These are phyloP conservation scores for Cryphonectria parasitica DNA, from an alignment of 2,329 filamentous ascomycete species.

Conservation along the genomic window DNA sequence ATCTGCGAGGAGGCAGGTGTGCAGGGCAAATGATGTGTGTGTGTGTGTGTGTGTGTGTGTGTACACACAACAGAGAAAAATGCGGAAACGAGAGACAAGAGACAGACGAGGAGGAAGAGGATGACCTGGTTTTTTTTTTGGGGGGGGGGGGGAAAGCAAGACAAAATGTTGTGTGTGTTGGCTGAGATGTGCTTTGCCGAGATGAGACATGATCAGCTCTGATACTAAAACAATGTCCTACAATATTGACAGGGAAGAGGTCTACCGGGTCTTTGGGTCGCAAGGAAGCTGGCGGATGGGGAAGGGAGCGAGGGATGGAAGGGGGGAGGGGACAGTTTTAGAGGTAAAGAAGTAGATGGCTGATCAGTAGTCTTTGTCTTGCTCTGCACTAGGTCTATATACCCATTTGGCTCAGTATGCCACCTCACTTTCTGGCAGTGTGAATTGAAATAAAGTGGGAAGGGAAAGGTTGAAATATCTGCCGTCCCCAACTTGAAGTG, in stretches of 20 bases:
- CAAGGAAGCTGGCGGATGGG: background rate
- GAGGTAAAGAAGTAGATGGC: background rate
- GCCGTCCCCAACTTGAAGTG: too few relatives aligned
- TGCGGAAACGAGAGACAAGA: background rate
- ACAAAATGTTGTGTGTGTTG: background rate
- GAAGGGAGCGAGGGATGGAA: background rate
- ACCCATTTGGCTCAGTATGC: background rate
- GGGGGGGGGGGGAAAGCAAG: background rate
- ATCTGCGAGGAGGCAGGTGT: background rate
- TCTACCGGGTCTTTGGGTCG: conserved; percentile 13
- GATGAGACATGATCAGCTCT: conserved; percentile 18
- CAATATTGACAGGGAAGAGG: conserved; percentile 17
- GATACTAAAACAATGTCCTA: conserved; percentile 1
- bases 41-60: background rate
- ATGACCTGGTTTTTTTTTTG: background rate
- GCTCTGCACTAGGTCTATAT: background rate
- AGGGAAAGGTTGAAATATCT: too few relatives aligned
- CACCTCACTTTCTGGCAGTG: too few relatives aligned
- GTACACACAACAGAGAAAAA: background rate
- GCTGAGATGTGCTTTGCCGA: conserved; percentile 13
- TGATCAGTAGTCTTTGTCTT: background rate
- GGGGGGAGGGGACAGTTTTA: background rate
- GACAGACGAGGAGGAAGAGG: background rate
- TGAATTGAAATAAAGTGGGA: too few relatives aligned
- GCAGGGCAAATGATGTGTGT: background rate